Base-by-base conservation (phyloP, 2,329 filamentous ascomycete genomes). In the Alternaria triticina region DNA sequence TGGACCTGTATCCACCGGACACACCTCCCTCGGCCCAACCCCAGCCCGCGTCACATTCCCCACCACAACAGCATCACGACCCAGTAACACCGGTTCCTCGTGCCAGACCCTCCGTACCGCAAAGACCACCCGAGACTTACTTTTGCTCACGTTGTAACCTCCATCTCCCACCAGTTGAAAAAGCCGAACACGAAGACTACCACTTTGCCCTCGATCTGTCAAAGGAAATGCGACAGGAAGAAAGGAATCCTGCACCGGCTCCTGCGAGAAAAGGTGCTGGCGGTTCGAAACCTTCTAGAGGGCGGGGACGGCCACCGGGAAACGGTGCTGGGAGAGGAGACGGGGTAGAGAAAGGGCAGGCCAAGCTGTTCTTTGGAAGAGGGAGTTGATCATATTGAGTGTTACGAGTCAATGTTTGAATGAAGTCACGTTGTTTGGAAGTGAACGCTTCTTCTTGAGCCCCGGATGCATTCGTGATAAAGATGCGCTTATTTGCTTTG, bases 191-290 rank as follows among this genome's bases (percentile, higher is more conserved):
- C 78, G 85, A 90, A 57, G 96, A 99, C 79, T 98, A 94, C 90
- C 96, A 99, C 81, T 91, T 97, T 81, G 96, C 96, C 49, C 93
- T 92, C 81, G 91, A 95, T 71, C 85, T 99, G 28, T 90, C 94
- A 68, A 86, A 89, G 61, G 85, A 90, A 69, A 76, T 82, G 65
- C 70, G 74, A 6, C 70, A 75, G 8, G 72, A 77, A 52, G 75
- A 77, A 8, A 70, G 73, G 11, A 73, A 62, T 13, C 45, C 63
- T 5, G 40, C 65, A 6, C 36, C 64, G 3, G 28, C 59, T 2
- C 30, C 62, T 23, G 25, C 58, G 4, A 54, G 51, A n/a, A 69
- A 68, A 25, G 58, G 64, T 5, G 59, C 61, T 1, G 51, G 55
- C 27, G 51, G 55, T 3, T 63, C 68, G 55, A 76, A 75, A 60